Percentiles rank a stretch among this genome's conserved stretches.
Evolutionary conservation across 768 basidiomycete species (phyloP).

Genomic region (Pilatotrama ljubarskyi): DNA sequence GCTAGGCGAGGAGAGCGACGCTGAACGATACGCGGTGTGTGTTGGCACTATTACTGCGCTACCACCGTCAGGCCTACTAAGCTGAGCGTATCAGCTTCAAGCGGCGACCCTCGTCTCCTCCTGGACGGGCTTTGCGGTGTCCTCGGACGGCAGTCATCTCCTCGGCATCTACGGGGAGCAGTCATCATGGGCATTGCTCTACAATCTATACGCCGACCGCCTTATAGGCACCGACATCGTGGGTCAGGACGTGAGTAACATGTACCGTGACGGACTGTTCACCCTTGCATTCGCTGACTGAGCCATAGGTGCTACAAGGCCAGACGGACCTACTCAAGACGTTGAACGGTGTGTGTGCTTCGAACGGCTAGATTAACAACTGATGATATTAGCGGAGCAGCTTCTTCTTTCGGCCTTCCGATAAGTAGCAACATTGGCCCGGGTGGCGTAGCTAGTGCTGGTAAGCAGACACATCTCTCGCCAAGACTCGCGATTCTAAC

Average conservation of each 20-base stretch:
- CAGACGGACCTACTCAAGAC: not conserved
- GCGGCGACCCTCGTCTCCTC: slow-evolving; percentile 1
- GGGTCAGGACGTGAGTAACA: not conserved
- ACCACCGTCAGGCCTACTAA: not conserved
- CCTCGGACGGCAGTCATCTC: slow-evolving; percentile 1
- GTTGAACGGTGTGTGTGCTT: no score
- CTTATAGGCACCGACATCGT: slow-evolving; percentile 11
- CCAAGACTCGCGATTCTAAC: no score
- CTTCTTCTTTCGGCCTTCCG: not conserved
- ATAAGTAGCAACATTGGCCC: slow-evolving; percentile 5
- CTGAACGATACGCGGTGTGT: not conserved
- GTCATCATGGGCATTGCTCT: slow-evolving; percentile 14
- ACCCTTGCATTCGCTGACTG: not conserved
- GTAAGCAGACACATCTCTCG: not conserved
- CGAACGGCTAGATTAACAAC: no score
- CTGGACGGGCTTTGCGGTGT: slow-evolving; percentile 8
- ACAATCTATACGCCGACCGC: slow-evolving; percentile 18
- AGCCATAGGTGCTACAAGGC: not conserved
- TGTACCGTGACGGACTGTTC: not conserved
- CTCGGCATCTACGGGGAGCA: slow-evolving; percentile 2
- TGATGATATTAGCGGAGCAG: no score
- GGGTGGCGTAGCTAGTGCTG: not conserved
- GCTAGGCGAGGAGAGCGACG: not conserved
- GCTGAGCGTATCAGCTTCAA: not conserved
- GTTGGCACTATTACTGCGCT: not conserved